phyloP scores from a whole-genome alignment of 257 asterid species.

The Solanum pennellii region DNA sequence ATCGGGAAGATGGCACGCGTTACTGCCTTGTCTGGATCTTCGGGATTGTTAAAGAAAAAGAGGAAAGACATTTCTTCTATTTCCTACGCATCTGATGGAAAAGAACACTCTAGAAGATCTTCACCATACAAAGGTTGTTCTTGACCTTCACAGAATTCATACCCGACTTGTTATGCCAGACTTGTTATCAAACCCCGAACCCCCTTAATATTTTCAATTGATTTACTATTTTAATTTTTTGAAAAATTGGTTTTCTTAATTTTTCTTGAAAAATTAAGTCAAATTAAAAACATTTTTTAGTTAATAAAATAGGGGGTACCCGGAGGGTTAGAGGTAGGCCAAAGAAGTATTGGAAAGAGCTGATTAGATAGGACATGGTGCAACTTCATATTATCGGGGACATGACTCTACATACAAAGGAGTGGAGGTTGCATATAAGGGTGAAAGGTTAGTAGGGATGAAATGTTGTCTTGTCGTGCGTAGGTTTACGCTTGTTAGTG shows the following conservation, averaged over 20 bases:
- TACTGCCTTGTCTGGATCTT: no score
- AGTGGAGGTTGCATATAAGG: neutral
- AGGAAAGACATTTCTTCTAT: no score
- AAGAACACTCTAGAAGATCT: neutral
- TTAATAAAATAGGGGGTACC: neutral
- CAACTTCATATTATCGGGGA: neutral
- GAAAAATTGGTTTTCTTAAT: neutral
- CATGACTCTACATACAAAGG: neutral
- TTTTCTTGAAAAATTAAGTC: neutral
- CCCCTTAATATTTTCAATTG: neutral
- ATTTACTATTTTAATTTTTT: neutral
- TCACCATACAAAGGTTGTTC: neutral
- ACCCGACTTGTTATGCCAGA: neutral
- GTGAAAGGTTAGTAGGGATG: neutral
- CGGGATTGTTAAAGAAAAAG: no score
- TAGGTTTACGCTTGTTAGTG: neutral
- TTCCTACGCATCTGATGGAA: no score
- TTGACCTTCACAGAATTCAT: neutral
- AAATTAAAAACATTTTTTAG: neutral
- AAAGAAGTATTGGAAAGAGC: neutral
- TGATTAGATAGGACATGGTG: neutral
- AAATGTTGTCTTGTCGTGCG: neutral
- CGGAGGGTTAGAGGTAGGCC: neutral
- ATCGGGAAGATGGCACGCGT: no score
- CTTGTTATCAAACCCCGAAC: neutral